A percentile compares a stretch with the other conserved stretches of the same genome.
Conservation (phyloP, 805 yeast species). For the Clavispora fructus region DNA sequence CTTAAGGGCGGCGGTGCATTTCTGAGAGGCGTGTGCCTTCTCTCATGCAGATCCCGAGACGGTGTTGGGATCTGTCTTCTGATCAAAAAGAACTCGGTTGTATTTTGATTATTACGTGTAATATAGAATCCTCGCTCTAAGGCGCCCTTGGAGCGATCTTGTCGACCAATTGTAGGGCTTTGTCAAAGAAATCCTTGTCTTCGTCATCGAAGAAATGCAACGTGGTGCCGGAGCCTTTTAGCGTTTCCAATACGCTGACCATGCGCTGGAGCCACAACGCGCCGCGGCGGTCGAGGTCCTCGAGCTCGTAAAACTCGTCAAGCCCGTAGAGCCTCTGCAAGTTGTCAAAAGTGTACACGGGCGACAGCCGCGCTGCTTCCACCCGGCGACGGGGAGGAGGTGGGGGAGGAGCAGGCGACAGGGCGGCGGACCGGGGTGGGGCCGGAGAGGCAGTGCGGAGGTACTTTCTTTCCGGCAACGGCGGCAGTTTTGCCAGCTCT, state of each 20-base stretch:
- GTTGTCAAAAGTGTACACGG: slow-evolving; percentile 16
- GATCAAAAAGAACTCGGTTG: not conserved
- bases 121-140: slow-evolving; percentile 3
- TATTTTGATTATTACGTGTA: slow-evolving; percentile 3
- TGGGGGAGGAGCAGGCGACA: slow-evolving; percentile 9
- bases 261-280: slow-evolving; percentile 35
- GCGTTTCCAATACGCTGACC: slow-evolving; percentile 21
- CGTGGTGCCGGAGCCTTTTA: slow-evolving; percentile 25
- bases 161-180: slow-evolving; percentile 10
- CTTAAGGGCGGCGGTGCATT: not conserved
- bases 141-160: not conserved
- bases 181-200: slow-evolving; percentile 29
- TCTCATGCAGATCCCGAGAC: slow-evolving; percentile 1
- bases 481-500: slow-evolving; percentile 23
- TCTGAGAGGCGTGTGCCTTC: not conserved
- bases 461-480: slow-evolving; percentile 24
- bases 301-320: slow-evolving; percentile 25
- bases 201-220: slow-evolving; percentile 29
- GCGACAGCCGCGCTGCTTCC: slow-evolving; percentile 11
- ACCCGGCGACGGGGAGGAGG: slow-evolving; percentile 29
- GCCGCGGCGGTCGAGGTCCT: slow-evolving; percentile 33
- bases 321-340: slow-evolving; percentile 17
- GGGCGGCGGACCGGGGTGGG: not conserved
- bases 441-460: not conserved
- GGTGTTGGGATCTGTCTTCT: not conserved